Evolutionary conservation across 192 early-diverging fungal genomes (phyloP).

Genomic region (Entomortierella parvispora): DNA sequence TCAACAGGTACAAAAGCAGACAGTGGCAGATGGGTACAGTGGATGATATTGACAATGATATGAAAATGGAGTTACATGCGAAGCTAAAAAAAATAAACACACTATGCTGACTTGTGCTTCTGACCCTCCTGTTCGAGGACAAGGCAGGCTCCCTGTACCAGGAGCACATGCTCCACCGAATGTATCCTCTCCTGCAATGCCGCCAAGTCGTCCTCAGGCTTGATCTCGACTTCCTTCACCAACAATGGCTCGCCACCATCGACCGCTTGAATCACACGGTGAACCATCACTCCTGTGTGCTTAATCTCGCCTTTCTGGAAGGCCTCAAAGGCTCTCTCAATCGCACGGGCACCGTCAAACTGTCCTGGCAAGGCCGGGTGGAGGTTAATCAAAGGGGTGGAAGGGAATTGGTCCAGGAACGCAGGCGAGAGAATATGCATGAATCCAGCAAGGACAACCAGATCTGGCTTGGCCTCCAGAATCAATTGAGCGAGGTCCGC

Average conservation of each 20-base stretch:
- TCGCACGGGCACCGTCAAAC: slow-evolving; percentile 97
- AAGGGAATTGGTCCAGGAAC: slow-evolving; percentile 81
- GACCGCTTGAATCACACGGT: slow-evolving; percentile 95
- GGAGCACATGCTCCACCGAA: slow-evolving; percentile 84
- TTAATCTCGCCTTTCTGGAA: slow-evolving; percentile 78
- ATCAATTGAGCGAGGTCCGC: slow-evolving; percentile 80
- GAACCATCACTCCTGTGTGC: slow-evolving; percentile 89
- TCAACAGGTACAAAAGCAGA: too few species aligned
- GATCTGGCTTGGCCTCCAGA: slow-evolving; percentile 71
- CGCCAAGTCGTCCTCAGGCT: slow-evolving; percentile 79
- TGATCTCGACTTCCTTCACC: slow-evolving; percentile 80
- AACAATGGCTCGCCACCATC: slow-evolving; percentile 94
- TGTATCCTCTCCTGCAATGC: slow-evolving; percentile 92
- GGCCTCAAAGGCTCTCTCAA: slow-evolving; percentile 93
- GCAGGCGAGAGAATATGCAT: slow-evolving; percentile 97
- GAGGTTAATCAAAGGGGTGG: slow-evolving; percentile 87
- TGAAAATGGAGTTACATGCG: neutral
- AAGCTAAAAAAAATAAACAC: neutral
- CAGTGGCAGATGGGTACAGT: neutral
- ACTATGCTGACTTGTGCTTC: slow-evolving; percentile 6
- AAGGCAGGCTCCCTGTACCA: slow-evolving; percentile 78
- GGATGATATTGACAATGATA: neutral
- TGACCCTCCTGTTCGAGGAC: slow-evolving; percentile 56
- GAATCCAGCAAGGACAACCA: slow-evolving; percentile 95
- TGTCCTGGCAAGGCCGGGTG: slow-evolving; percentile 97